These are phyloP conservation scores for Nakazawaea anatomiae DNA, from an alignment of 805 yeast species.

Conservation along the genomic window DNA sequence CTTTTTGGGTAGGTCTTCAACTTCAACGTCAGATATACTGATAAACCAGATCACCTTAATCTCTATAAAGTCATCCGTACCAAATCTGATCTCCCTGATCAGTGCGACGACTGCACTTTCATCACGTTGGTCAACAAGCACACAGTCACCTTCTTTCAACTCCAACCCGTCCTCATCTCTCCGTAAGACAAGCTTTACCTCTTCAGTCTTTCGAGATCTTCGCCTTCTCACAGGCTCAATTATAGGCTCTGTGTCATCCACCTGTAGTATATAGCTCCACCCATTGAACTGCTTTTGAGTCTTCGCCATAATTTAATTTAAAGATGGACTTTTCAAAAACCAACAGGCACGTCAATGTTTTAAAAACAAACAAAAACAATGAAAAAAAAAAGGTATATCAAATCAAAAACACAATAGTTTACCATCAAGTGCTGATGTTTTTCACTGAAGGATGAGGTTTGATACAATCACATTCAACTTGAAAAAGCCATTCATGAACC, in stretches of 20 bases:
- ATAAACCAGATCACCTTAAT: slow-evolving; percentile 43
- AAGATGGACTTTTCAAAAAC: too few species aligned
- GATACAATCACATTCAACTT: background rate
- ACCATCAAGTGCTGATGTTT: background rate
- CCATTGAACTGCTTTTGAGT: slow-evolving; percentile 24
- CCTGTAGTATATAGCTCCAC: slow-evolving; percentile 26
- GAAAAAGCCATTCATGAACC: slow-evolving; percentile 20
- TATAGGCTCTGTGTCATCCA: slow-evolving; percentile 1
- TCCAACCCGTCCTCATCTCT: slow-evolving; percentile 42
- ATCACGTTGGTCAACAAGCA: slow-evolving; percentile 33
- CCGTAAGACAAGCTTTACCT: slow-evolving; percentile 23
- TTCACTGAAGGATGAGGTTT: background rate
- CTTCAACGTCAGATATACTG: slow-evolving; percentile 33
- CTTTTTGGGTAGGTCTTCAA: slow-evolving; percentile 20
- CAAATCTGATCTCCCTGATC: slow-evolving; percentile 45
- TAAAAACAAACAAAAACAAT: background rate
- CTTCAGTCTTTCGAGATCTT: slow-evolving; percentile 13
- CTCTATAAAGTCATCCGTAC: slow-evolving; percentile 42
- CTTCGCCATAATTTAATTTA: slow-evolving; percentile 18
- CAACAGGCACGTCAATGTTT: background rate
- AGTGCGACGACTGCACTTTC: slow-evolving; percentile 37
- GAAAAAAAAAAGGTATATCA: background rate
- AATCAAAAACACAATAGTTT: background rate
- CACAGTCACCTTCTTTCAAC: slow-evolving; percentile 47
- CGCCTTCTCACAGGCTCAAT: slow-evolving; percentile 17